Percentiles rank a stretch among this genome's conserved stretches.
Conservation (phyloP, 2,329 filamentous ascomycete species). For the Aschersonia sp. region DNA sequence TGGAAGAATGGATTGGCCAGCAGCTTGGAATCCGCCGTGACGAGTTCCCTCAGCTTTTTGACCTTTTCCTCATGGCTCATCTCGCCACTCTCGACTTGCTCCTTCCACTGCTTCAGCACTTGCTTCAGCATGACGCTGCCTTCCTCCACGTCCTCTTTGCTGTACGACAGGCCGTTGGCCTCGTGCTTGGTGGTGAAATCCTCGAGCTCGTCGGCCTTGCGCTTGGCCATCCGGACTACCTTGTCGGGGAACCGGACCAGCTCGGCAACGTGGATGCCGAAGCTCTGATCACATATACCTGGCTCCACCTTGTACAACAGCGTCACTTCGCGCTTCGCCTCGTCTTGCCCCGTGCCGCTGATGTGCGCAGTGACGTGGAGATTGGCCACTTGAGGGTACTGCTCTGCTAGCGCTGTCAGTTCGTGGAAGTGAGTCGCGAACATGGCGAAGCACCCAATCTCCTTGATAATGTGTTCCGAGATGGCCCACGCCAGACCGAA, state of each 20-base stretch:
- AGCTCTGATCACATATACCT: constrained; percentile 91
- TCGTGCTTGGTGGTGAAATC: constrained; percentile 80
- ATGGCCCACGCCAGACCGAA: constrained; percentile 99
- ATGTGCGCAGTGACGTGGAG: constrained; percentile 95
- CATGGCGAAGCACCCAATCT: constrained; percentile 86
- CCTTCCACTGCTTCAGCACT: constrained; percentile 74
- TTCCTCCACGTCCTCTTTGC: constrained; percentile 76
- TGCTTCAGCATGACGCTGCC: constrained; percentile 76
- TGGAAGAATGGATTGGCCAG: constrained; percentile 57
- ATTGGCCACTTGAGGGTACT: constrained; percentile 78
- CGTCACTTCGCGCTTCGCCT: constrained; percentile 68
- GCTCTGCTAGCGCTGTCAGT: constrained; percentile 77
- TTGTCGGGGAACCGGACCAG: constrained; percentile 92
- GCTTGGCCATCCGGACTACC: constrained; percentile 97
- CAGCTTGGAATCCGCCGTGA: constrained; percentile 54
- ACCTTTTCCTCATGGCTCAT: constrained; percentile 67
- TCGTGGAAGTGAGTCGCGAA: constrained; percentile 99
- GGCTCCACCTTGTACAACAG: constrained; percentile 93
- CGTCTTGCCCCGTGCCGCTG: constrained; percentile 29
- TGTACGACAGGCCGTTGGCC: constrained; percentile 44
- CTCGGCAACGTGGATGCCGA: constrained; percentile 96
- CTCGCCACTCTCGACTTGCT: constrained; percentile 44
- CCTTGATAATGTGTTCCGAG: constrained; percentile 88
- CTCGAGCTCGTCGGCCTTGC: constrained; percentile 95
- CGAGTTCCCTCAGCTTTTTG: constrained; percentile 62